phyloP scores from a whole-genome alignment of 805 yeast species.

The Kodamaea laetipori region DNA sequence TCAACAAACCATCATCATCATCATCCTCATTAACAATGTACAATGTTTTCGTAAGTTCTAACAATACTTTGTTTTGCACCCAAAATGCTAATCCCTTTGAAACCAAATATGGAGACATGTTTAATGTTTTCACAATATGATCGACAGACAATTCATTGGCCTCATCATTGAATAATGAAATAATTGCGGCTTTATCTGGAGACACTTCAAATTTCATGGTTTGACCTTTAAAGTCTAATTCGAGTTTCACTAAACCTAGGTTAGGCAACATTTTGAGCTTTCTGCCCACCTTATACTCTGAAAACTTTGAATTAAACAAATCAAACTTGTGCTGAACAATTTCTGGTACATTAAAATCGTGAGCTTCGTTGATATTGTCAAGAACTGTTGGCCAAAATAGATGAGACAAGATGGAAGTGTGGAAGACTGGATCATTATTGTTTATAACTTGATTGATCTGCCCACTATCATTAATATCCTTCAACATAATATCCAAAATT shows the following conservation, averaged over 20 bases:
- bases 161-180: conserved; percentile 48
- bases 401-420: conserved; percentile 69
- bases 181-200: conserved; percentile 70
- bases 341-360: conserved; percentile 51
- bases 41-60: conserved; percentile 31
- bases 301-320: conserved; percentile 47
- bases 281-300: conserved; percentile 55
- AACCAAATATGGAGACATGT: conserved; percentile 46
- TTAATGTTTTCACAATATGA: conserved; percentile 36
- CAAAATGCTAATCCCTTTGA: conserved; percentile 53
- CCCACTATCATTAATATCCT: conserved; percentile 64
- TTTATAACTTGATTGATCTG: conserved; percentile 40
- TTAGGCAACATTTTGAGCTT: conserved; percentile 56
- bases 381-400: conserved; percentile 77
- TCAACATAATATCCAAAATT: conserved; percentile 80
- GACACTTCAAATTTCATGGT: conserved; percentile 49
- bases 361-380: conserved; percentile 28
- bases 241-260: conserved; percentile 63
- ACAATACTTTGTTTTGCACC: conserved; percentile 60
- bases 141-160: conserved; percentile 34
- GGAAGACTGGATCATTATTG: conserved; percentile 29
- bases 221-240: conserved; percentile 48
- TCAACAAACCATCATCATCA: conserved; percentile 6
- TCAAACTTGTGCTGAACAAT: conserved; percentile 44
- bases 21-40: conserved; percentile 44